Conservation (phyloP, 176 grass and related monocot species). For the Aegilops speltoides region DNA sequence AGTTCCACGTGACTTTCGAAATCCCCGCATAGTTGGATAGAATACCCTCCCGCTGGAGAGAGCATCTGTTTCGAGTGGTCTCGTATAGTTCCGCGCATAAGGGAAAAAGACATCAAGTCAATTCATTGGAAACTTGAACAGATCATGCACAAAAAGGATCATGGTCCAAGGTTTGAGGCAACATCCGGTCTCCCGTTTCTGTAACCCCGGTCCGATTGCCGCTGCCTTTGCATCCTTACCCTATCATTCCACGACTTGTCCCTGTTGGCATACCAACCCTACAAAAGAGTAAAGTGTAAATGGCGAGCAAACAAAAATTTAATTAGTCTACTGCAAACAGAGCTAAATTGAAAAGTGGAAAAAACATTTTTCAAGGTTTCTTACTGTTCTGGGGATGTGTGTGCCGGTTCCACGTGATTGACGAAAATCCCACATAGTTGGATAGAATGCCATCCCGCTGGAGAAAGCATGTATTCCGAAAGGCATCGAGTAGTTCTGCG, state of each 20-base stretch:
- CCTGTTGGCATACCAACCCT: slow-evolving; percentile 7
- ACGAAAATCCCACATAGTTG: not conserved
- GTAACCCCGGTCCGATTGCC: not conserved
- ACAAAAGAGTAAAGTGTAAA: slow-evolving; percentile 19
- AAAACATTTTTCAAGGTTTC: not conserved
- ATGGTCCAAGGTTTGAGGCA: not conserved
- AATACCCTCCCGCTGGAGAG: not conserved
- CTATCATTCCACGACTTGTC: not conserved
- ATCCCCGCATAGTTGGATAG: not conserved
- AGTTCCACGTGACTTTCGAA: slow-evolving; percentile 26
- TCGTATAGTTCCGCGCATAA: not conserved
- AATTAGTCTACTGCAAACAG: not conserved
- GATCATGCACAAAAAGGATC: slow-evolving; percentile 1
- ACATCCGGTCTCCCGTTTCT: not conserved
- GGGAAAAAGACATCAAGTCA: not conserved
- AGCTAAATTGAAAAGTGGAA: not conserved
- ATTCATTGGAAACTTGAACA: slow-evolving; percentile 1
- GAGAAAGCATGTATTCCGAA: slow-evolving; percentile 20
- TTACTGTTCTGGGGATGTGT: slow-evolving; percentile 44
- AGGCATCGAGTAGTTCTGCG: not conserved
- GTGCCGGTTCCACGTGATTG: slow-evolving; percentile 47
- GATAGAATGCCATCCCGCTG: not conserved
- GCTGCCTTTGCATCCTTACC: slow-evolving; percentile 14
- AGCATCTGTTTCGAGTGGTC: slow-evolving; percentile 1
- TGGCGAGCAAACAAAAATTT: not conserved